Evolutionary conservation across 2,329 filamentous ascomycete genomes (phyloP), one percentile per base, ranked within the genome.

Genomic region (Trichoderma harzianum): DNA sequence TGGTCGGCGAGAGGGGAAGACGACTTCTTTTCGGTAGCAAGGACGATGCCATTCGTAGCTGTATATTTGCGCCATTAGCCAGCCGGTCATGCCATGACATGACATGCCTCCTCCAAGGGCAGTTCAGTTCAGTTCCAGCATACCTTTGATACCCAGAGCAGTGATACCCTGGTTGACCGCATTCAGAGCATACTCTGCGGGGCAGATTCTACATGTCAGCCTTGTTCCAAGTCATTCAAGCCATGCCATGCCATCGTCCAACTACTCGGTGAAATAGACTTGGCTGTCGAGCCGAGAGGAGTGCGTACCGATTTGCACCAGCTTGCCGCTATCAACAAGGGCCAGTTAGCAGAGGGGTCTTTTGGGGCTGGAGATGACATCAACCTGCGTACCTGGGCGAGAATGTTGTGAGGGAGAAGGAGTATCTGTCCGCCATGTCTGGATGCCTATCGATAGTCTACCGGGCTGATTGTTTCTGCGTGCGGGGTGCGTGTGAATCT

Each of bases 81-180:
- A 36, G 61, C 36, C 55, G 2, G 58, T n/a, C 58, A 47, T 47
- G 7, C 2, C 39, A 43, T 16, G n/a, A 7, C 18, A 43, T 24
- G n/a, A 7, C 30, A 43, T 39, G 28, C 10, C 36, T 10, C 14
- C 32, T 32, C 11, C 43, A 16, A 26, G 26, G 7, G 24, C n/a
- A 58, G 65, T 47, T 11, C 18, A 47, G 36, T 43, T 43, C 58
- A 64, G 39, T 14, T 11, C n/a, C 32, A 6, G 10, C 83, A 76
- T 86, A 95, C 95, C 95, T 90, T 99, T 99, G 86, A 99, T 99
- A 78, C 96, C 96, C 73, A 99, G 90, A 77, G 96, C 95, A 76
- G 96, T 99, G 77, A 99, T 96, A 84, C 96, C 96, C 86, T 98
- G 95, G 86, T 99, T 99, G 82, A 99, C 96, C 74, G 96, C 96